Evolutionary conservation across 2,329 filamentous ascomycete genomes (phyloP).

Genomic region (Aspergillus luchuensis): DNA sequence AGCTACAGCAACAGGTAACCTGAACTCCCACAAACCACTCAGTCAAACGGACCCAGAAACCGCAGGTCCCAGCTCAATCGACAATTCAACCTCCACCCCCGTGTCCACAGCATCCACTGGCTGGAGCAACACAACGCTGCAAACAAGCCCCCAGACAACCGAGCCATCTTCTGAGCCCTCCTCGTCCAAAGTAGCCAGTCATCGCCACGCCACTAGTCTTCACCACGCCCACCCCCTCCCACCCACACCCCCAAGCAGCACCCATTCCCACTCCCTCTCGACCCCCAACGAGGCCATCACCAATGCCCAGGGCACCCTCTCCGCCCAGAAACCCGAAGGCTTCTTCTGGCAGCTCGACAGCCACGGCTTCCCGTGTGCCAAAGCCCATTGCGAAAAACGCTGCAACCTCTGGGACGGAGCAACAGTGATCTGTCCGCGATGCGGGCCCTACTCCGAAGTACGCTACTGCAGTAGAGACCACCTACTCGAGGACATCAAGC

Average conservation of each 20-base stretch:
- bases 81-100: conserved; percentile 2
- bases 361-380: conserved; percentile 49
- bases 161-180: conserved; percentile 8
- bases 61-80: not conserved
- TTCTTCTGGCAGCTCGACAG: conserved; percentile 50
- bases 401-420: conserved; percentile 36
- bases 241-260: not conserved
- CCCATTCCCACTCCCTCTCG: conserved; percentile 3
- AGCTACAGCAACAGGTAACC: not conserved
- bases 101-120: conserved; percentile 16
- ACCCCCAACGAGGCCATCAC: not conserved
- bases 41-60: not conserved
- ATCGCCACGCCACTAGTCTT: not conserved
- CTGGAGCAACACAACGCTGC: conserved; percentile 6
- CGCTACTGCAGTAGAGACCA: conserved; percentile 44
- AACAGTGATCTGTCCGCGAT: conserved; percentile 42
- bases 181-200: not conserved
- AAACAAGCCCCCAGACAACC: conserved; percentile 14
- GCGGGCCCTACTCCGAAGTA: conserved; percentile 41
- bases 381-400: conserved; percentile 28
- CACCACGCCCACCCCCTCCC: not conserved
- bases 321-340: conserved; percentile 18
- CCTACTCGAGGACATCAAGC: conserved; percentile 36
- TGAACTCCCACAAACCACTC: not conserved
- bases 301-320: not conserved